Base-by-base conservation (phyloP, 441 rosid species). In the Jatropha multifida region DNA sequence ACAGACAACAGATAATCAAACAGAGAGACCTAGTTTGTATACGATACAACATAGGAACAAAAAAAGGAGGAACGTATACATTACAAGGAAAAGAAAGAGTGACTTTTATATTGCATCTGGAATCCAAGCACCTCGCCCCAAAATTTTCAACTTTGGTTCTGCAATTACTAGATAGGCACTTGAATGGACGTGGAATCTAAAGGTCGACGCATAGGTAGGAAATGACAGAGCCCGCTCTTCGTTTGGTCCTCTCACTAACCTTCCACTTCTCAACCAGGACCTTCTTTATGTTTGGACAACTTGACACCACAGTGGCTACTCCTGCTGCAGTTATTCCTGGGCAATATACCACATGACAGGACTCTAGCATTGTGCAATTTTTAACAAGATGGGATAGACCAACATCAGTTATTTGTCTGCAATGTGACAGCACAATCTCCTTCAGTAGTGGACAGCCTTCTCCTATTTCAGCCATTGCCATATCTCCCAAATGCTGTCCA, bases 221-320 rank as follows among this genome's bases (percentile, higher is more conserved):
- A 77, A 94, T 81, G 76, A 91, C 82, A 2, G 92, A 83, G 54
- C 94, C 90, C 1, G 96, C 97, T 77, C 90, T 86, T 61, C 99
- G 76, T 76, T 80, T 82, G 26, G 98, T 93, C 78, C 97, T 86
- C 67, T 87, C 83, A 56, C 92, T 93, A 51, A 93, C 98, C 86
- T 95, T 93, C 80, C 90, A 88, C 84, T 89, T 90, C 90, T 95
- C 99, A 4, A 95, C 88, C 82, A 88, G 78, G 49, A 95, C 88
- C 81, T 93, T 95, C 76, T 89, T 91, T 54, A 95, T 83, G 85
- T 86, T 91, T 41, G 88, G 87, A 84, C 98, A 91, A 82, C 92
- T 77, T 9, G 97, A 90, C 52, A 95, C 90, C 59, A 95, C 86
- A 0, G 97, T 89, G 71, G 97, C 98, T 62, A 95, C 94, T 58